Conservation (phyloP, 148 eudicot genomes). For the Rhododendron simsii region DNA sequence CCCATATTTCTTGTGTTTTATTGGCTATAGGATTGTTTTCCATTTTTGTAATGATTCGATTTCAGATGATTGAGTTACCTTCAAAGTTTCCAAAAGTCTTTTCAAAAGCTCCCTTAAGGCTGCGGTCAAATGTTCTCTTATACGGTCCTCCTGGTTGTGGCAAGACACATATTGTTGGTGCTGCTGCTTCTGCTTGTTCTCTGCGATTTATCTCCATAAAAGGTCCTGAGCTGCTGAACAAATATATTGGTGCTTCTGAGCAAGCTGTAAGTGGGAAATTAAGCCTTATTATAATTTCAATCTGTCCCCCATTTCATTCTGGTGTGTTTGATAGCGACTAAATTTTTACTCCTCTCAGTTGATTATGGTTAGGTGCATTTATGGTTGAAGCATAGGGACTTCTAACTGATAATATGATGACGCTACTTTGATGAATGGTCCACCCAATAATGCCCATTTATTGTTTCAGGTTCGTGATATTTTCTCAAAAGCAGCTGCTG, state of each 20-base stretch:
- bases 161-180: conserved; percentile 96
- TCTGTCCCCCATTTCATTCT: neutral
- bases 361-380: no score
- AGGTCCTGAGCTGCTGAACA: conserved; percentile 95
- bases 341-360: neutral
- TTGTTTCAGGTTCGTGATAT: conserved; percentile 87
- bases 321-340: neutral
- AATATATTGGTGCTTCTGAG: conserved; percentile 99
- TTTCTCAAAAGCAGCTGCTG: conserved; percentile 94
- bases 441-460: neutral
- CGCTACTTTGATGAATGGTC: neutral
- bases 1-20: neutral
- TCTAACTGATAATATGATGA: neutral
- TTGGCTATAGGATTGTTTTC: neutral
- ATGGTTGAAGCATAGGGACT: neutral
- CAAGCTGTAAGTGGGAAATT: conserved; percentile 71
- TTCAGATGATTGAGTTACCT: conserved; percentile 93
- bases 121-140: conserved; percentile 88
- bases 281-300: neutral
- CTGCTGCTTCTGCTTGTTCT: conserved; percentile 96
- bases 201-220: conserved; percentile 89
- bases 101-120: conserved; percentile 74
- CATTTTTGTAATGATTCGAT: neutral
- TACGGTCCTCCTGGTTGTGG: conserved; percentile 99
- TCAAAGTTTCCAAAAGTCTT: conserved; percentile 84